These are phyloP conservation scores for Fusarium sp. DNA, from an alignment of 2,329 filamentous ascomycete species.

Conservation along the genomic window DNA sequence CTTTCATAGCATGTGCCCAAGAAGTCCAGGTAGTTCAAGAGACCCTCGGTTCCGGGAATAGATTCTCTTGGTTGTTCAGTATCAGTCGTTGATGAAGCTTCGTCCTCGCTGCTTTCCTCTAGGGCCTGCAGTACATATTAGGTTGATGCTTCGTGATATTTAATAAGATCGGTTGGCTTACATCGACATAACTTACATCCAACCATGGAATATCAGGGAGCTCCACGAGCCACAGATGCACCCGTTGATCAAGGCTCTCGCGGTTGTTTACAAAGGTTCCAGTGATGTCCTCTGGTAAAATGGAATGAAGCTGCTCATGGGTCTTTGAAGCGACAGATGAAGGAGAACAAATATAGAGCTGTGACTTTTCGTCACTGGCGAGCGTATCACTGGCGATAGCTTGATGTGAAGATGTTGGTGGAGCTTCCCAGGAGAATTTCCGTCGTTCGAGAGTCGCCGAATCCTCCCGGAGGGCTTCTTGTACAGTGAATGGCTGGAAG, in stretches of 20 bases:
- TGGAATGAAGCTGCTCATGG: accelerated
- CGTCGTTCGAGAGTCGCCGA: not conserved
- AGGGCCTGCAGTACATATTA: not conserved
- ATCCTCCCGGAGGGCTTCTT: not conserved
- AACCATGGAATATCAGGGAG: not conserved
- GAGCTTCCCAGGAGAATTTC: not conserved
- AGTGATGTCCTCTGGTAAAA: not conserved
- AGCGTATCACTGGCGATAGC: not conserved
- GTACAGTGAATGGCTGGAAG: not conserved
- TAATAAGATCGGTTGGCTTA: not conserved
- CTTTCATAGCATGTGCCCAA: not conserved
- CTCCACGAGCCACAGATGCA: not conserved
- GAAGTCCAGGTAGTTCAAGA: not conserved
- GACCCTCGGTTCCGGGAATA: not conserved
- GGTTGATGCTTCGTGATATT: accelerated
- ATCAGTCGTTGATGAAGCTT: not conserved
- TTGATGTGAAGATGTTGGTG: not conserved
- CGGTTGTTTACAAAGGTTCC: not conserved
- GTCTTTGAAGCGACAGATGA: accelerated
- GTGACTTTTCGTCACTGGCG: not conserved
- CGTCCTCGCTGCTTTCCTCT: not conserved
- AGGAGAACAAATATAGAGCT: not conserved
- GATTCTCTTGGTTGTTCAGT: not conserved
- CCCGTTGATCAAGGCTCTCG: no score
- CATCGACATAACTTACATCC: not conserved